Conservation (phyloP, 2,329 filamentous ascomycete genomes). For the Biscogniauxia mediterranea region DNA sequence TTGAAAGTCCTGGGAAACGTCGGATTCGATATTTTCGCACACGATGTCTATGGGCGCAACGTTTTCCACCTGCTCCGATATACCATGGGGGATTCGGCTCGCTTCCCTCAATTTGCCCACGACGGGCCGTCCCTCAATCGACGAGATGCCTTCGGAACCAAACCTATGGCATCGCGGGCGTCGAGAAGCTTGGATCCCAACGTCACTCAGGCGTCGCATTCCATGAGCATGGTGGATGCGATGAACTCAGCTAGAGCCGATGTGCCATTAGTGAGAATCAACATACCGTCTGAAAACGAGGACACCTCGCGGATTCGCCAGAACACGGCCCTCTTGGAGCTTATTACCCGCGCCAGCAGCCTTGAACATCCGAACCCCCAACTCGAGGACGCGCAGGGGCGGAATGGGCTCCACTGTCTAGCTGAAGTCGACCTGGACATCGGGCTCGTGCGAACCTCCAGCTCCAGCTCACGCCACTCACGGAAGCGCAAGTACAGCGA, state of each 20-base stretch:
- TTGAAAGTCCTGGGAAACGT: conserved; percentile 18
- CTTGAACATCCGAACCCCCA: conserved; percentile 29
- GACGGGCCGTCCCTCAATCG: conserved; percentile 33
- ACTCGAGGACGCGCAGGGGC: conserved; percentile 44
- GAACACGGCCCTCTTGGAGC: conserved; percentile 36
- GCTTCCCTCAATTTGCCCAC: conserved; percentile 27
- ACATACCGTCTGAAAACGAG: conserved; percentile 20
- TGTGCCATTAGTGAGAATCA: conserved; percentile 14
- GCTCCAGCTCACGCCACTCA: conserved; percentile 19
- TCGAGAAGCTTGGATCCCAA: conserved; percentile 2
- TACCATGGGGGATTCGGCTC: conserved; percentile 12
- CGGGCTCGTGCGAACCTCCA: conserved; percentile 21
- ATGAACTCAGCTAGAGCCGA: conserved; percentile 7
- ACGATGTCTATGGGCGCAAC: conserved; percentile 32
- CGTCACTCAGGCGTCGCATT: conserved; percentile 7
- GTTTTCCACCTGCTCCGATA: conserved; percentile 35
- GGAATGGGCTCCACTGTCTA: conserved; percentile 59
- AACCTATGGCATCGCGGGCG: conserved; percentile 21
- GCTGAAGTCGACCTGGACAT: conserved; percentile 49
- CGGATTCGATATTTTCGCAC: conserved; percentile 26
- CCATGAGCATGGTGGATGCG: conserved; percentile 10
- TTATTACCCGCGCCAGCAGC: conserved; percentile 34
- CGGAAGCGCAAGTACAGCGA: conserved; percentile 39
- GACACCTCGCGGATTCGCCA: conserved; percentile 22
- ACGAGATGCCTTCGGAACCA: conserved; percentile 48